Percentiles rank a stretch among this genome's conserved stretches.
phyloP scores from a whole-genome alignment of 169 alveolate species.

The Neospora caninum region DNA sequence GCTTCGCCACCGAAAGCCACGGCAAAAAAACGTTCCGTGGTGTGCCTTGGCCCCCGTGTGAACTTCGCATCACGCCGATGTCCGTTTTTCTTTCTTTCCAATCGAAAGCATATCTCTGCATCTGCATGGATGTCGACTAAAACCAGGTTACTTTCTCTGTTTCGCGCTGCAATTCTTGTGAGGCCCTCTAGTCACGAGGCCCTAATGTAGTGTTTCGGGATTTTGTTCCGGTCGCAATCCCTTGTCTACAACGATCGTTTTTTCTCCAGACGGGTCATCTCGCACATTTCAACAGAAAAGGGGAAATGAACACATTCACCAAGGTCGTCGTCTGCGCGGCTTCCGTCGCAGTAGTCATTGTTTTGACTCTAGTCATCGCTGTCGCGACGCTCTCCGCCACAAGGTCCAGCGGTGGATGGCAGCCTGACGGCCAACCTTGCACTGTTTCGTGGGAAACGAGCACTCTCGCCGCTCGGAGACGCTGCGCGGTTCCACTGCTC shows the following conservation, averaged over 20 bases:
- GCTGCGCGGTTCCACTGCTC: conserved; percentile 31
- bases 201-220: too few relatives aligned
- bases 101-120: too few relatives aligned
- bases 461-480: background rate
- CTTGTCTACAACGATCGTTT: background rate
- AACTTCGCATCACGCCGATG: too few relatives aligned
- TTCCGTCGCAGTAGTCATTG: conserved; percentile 25
- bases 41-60: too few relatives aligned
- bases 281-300: background rate
- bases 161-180: too few relatives aligned
- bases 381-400: conserved; percentile 3
- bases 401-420: conserved; percentile 10
- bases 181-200: too few relatives aligned
- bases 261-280: background rate
- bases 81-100: too few relatives aligned
- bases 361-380: conserved; percentile 12
- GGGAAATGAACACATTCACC: conserved; percentile 19
- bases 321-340: conserved; percentile 21
- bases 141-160: too few relatives aligned
- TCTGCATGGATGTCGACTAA: too few relatives aligned
- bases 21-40: too few relatives aligned
- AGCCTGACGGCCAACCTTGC: conserved; percentile 25
- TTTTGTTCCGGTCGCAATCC: background rate
- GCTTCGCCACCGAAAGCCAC: too few relatives aligned
- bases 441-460: conserved; percentile 3